phyloP scores from a whole-genome alignment of 2,329 filamentous ascomycete species.

The Boeremia lycopersici region DNA sequence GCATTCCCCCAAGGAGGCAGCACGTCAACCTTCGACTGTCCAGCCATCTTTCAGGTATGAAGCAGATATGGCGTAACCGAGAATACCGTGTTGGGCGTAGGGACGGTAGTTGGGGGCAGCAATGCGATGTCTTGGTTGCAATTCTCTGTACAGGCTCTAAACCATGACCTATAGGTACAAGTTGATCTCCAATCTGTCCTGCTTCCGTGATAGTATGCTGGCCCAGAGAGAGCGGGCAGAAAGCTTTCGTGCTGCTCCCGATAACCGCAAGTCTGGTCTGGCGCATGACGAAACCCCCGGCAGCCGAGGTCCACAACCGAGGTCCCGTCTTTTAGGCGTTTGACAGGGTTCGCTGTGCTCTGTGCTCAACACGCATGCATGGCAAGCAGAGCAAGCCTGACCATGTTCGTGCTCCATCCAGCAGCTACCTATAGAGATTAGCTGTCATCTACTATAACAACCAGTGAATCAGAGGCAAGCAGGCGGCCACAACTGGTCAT shows the following conservation, averaged over 20 bases:
- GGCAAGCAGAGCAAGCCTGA: neutral
- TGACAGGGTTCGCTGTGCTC: constrained; percentile 2
- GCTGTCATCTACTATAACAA: neutral
- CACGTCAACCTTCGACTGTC: constrained; percentile 67
- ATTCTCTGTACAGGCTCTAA: neutral
- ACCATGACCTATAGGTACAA: constrained; percentile 2
- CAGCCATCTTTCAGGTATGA: constrained; percentile 52
- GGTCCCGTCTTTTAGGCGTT: constrained; percentile 28
- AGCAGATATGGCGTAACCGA: neutral
- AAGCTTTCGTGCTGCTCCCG: constrained; percentile 25
- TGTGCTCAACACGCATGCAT: constrained; percentile 3
- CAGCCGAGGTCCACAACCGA: constrained; percentile 45
- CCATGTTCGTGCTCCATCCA: neutral
- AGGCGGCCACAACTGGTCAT: constrained; percentile 10
- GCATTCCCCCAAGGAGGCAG: constrained; percentile 93
- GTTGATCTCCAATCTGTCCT: neutral
- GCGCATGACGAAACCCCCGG: constrained; percentile 34
- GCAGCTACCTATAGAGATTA: neutral
- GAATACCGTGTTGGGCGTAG: neutral
- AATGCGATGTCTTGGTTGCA: neutral
- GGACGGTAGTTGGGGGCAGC: neutral
- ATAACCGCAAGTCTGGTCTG: constrained; percentile 26
- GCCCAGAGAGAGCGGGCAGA: constrained; percentile 19
- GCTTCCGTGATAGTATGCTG: constrained; percentile 2
- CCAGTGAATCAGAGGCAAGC: neutral